Conservation (phyloP, 257 asterid genomes). For the Primulina tabacum region DNA sequence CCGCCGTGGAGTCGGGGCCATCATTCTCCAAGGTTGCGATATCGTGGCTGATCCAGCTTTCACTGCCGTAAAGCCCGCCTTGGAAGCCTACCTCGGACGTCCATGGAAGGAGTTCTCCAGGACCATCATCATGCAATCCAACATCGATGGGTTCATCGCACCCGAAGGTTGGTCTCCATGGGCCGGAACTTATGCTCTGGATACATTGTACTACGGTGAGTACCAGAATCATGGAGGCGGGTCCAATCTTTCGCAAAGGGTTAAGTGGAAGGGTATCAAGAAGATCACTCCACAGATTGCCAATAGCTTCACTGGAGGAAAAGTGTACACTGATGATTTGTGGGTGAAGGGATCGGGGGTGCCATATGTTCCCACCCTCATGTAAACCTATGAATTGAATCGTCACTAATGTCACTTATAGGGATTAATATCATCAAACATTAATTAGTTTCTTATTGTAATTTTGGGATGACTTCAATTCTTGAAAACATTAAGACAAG, state of each 20-base stretch:
- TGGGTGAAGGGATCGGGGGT: slow-evolving; percentile 54
- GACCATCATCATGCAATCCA: slow-evolving; percentile 63
- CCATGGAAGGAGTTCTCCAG: slow-evolving; percentile 83
- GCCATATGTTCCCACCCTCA: slow-evolving; percentile 47
- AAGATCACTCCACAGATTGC: slow-evolving; percentile 55
- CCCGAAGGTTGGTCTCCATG: slow-evolving; percentile 83
- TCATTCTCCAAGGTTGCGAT: slow-evolving; percentile 46
- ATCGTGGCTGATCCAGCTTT: slow-evolving; percentile 50
- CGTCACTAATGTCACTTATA: not conserved
- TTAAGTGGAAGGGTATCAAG: slow-evolving; percentile 66
- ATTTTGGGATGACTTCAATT: not conserved
- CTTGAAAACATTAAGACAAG: not conserved
- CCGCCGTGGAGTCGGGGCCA: slow-evolving; percentile 43
- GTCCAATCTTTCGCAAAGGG: slow-evolving; percentile 39
- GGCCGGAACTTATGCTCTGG: slow-evolving; percentile 52
- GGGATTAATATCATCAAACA: not conserved
- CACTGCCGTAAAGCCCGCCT: slow-evolving; percentile 16
- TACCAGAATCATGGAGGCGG: slow-evolving; percentile 66
- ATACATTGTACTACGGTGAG: slow-evolving; percentile 70
- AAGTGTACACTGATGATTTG: slow-evolving; percentile 32
- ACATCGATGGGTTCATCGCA: slow-evolving; percentile 44
- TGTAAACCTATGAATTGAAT: not conserved
- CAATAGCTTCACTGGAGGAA: slow-evolving; percentile 43
- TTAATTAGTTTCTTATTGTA: not conserved
- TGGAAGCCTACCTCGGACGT: slow-evolving; percentile 57